Base-by-base conservation (phyloP, 495 filamentous ascomycete species). In the Penicillium pancosmium region DNA sequence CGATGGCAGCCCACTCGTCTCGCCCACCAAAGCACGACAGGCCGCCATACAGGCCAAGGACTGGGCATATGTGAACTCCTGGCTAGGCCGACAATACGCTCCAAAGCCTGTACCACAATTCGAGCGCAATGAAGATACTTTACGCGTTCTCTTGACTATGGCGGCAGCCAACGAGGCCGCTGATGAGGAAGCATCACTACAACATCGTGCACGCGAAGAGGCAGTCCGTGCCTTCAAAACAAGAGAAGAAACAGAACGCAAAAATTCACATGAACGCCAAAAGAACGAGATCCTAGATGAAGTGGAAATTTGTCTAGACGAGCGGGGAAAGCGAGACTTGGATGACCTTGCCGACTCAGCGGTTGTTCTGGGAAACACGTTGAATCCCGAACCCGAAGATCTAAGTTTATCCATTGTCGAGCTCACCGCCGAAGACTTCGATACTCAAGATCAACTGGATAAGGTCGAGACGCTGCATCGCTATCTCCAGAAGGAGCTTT, bases 11-110 rank as follows among this genome's bases (percentile, higher is more conserved):
- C 66, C 73, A 19, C 68, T 80, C 23, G 58, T 75, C 50, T 81
- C 79, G 15, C 79, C 79, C 18, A 68, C 77, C 6, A 81, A 81
- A 57, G 78, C 78, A 18, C 74, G 77, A 18, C 77, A 78, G 56
- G 77, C 74, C 50, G 78, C 77, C 50, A 77, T 80, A 27, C 71
- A 79, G 49, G 88, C 90, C 49, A 90, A 91, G 68, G 92, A 96
- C 78, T 97, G 92, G 93, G 84, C 86, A 54, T 91, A 89, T 66
- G 80, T 96, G 65, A 90, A 95, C 77, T 74, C 78, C 72, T 97
- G 93, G 91, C 84, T 97, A 3, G 68, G 72, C 27, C 78, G 81
- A 49, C 87, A 90, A 61, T 92, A 88, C 67, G 73, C 80, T 8
- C 85, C 88, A 2, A 81, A 82, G 47, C 77, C 79, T 2, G 64